Conservation (phyloP, 192 early-diverging fungal genomes). For the Fimicolochytrium jonesii region DNA sequence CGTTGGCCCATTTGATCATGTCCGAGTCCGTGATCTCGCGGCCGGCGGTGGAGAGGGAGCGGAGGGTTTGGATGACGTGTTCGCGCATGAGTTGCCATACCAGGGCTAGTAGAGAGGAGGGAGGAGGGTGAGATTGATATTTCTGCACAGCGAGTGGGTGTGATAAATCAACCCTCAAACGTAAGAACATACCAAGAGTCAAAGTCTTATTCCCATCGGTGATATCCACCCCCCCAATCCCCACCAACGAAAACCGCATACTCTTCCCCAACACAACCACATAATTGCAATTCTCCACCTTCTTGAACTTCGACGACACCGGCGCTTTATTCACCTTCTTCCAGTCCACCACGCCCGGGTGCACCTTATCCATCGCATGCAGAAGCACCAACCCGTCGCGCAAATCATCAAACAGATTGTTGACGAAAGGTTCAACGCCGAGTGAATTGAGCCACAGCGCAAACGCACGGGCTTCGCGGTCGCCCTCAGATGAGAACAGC, state of each 20-base stretch:
- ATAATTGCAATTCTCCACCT: constrained; percentile 97
- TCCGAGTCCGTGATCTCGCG: constrained; percentile 85
- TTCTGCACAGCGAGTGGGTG: no score
- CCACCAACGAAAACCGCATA: constrained; percentile 85
- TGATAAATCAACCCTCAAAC: background rate
- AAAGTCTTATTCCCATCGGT: constrained; percentile 85
- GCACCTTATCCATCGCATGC: constrained; percentile 93
- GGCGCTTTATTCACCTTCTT: constrained; percentile 77
- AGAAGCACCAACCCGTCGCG: constrained; percentile 86
- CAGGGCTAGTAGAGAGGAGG: constrained; percentile 32
- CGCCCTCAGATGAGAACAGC: constrained; percentile 72
- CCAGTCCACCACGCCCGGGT: constrained; percentile 89
- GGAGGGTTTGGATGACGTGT: constrained; percentile 90
- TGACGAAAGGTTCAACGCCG: constrained; percentile 95
- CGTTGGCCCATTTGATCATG: constrained; percentile 96
- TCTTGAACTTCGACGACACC: constrained; percentile 85
- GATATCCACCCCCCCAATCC: constrained; percentile 94
- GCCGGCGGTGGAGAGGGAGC: constrained; percentile 76
- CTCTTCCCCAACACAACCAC: constrained; percentile 81
- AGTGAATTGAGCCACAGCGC: constrained; percentile 97
- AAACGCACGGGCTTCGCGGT: constrained; percentile 87
- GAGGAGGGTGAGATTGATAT: background rate
- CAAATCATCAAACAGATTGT: constrained; percentile 96
- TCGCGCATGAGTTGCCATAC: constrained; percentile 99
- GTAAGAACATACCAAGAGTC: constrained; percentile 63